A percentile compares a stretch with the other conserved stretches of the same genome.
Conservation (phyloP, 1,284 basidiomycete genomes). For the Kwoniella shivajii region DNA sequence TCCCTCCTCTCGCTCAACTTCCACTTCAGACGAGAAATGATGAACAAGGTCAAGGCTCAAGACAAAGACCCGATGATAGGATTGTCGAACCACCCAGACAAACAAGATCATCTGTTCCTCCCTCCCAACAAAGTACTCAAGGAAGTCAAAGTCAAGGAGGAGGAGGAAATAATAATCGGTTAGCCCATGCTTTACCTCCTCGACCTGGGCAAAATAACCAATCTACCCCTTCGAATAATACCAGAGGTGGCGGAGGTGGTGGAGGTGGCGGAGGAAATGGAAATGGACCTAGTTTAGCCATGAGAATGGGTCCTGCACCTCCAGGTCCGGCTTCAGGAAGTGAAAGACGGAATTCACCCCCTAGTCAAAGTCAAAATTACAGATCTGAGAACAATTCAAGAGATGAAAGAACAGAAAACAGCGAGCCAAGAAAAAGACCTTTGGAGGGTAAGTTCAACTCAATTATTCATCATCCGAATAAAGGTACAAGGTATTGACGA, state of each 20-base stretch:
- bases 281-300: conserved; percentile 12
- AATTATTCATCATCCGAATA: neutral
- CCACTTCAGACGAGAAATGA: neutral
- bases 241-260: neutral
- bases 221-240: neutral
- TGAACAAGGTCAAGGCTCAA: neutral
- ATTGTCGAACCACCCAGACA: conserved; percentile 27
- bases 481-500: neutral
- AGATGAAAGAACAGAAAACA: neutral
- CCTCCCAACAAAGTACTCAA: neutral
- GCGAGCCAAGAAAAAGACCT: conserved; percentile 34
- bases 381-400: neutral
- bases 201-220: conserved; percentile 8
- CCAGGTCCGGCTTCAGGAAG: neutral
- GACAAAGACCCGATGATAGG: conserved; percentile 10
- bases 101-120: conserved; percentile 1
- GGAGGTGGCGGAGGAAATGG: neutral
- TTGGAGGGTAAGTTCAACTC: conserved; percentile 29
- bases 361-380: too few species aligned
- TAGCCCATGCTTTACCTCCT: conserved; percentile 21
- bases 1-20: neutral
- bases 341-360: neutral
- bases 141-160: too few species aligned
- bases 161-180: neutral
- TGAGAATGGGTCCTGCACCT: conserved; percentile 20